Conservation (phyloP, 2,329 filamentous ascomycete species). For the Chrysosporium queenslandicum region DNA sequence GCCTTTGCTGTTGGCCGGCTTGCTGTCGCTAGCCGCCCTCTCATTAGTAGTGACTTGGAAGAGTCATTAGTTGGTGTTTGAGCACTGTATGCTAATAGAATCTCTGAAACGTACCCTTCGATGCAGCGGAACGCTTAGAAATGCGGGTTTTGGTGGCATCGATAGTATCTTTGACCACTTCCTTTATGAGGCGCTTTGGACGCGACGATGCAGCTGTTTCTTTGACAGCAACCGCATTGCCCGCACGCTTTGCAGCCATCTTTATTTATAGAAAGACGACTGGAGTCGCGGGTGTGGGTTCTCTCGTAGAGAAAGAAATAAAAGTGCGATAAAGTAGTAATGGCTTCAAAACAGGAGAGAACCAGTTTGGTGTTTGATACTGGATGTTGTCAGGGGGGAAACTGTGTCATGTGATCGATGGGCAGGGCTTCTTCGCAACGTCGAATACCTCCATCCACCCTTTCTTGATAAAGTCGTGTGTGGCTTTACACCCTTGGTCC, state of each 20-base stretch:
- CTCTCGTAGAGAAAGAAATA: too few relatives aligned
- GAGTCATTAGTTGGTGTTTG: background rate
- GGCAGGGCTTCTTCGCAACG: too few relatives aligned
- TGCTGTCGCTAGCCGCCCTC: background rate
- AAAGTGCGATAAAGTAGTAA: too few relatives aligned
- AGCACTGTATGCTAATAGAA: background rate
- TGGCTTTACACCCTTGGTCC: too few relatives aligned
- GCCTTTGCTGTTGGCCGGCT: background rate
- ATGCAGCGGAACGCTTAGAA: background rate
- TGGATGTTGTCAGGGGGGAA: too few relatives aligned
- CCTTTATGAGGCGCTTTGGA: conserved; percentile 9
- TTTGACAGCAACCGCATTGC: conserved; percentile 2
- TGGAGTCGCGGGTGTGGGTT: too few relatives aligned
- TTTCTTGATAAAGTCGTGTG: too few relatives aligned
- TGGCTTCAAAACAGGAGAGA: too few relatives aligned
- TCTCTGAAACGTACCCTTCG: background rate
- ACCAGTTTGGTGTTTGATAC: too few relatives aligned
- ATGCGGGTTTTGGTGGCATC: background rate
- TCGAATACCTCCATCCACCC: too few relatives aligned
- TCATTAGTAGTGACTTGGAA: background rate
- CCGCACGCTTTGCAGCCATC: background rate
- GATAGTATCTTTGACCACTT: background rate
- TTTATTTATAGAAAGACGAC: too few relatives aligned
- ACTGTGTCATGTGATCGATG: too few relatives aligned
- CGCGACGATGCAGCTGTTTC: conserved; percentile 15